Percentiles rank a stretch among this genome's conserved stretches.
These are phyloP conservation scores for Poa annua DNA, from an alignment of 176 grass and related monocot species.

Conservation along the genomic window DNA sequence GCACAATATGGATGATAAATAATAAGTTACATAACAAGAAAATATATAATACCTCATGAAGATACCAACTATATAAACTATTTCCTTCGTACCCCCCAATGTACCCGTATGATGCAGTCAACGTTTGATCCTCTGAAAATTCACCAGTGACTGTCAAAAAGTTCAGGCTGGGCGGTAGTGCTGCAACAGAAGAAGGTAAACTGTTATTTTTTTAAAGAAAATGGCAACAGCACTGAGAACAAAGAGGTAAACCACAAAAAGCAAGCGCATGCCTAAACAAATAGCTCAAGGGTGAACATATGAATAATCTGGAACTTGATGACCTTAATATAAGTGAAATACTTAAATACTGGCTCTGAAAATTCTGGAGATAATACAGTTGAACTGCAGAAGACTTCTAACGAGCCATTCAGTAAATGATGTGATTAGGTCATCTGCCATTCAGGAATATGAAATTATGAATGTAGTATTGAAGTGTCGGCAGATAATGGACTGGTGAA, in stretches of 20 bases:
- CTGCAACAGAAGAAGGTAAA: conserved; percentile 54
- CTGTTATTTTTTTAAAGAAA: conserved; percentile 33
- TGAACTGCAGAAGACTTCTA: conserved; percentile 19
- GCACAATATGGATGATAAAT: conserved; percentile 8
- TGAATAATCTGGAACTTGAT: conserved; percentile 23
- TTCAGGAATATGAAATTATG: conserved; percentile 15
- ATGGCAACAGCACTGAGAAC: conserved; percentile 7
- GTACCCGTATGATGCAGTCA: conserved; percentile 98
- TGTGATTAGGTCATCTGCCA: not conserved
- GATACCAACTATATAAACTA: conserved; percentile 87
- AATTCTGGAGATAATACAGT: conserved; percentile 9
- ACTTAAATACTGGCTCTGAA: conserved; percentile 25
- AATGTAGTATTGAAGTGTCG: not conserved
- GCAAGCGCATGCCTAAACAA: conserved; percentile 17
- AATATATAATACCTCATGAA: conserved; percentile 70
- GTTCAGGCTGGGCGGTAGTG: conserved; percentile 82
- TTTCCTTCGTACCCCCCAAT: conserved; percentile 93
- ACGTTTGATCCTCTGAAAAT: conserved; percentile 80
- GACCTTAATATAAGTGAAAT: conserved; percentile 17
- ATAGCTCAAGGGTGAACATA: conserved; percentile 22
- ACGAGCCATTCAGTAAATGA: conserved; percentile 1
- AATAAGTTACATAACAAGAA: conserved; percentile 32
- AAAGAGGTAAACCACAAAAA: conserved; percentile 27
- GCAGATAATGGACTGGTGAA: not conserved
- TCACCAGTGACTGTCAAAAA: conserved; percentile 96